phyloP scores from a whole-genome alignment of 2,329 filamentous ascomycete genomes.

The Trichoderma asperellum region DNA sequence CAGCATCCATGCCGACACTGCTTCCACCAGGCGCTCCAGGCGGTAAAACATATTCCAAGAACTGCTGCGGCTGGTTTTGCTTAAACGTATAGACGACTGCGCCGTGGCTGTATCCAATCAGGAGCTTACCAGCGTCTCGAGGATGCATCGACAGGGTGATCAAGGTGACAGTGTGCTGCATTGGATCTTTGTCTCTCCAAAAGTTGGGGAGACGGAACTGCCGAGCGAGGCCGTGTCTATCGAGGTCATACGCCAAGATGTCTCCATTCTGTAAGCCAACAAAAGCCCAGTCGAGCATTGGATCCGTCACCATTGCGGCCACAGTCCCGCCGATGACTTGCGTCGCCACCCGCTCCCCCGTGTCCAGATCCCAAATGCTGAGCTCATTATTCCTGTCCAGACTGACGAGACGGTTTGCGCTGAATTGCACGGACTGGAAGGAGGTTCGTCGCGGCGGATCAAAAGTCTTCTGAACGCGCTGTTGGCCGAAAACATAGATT shows the following conservation, averaged over 20 bases:
- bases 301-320: slow-evolving; percentile 76
- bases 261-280: slow-evolving; percentile 83
- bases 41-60: slow-evolving; percentile 81
- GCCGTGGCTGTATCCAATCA: slow-evolving; percentile 89
- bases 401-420: slow-evolving; percentile 80
- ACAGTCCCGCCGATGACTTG: slow-evolving; percentile 79
- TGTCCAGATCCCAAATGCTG: slow-evolving; percentile 78
- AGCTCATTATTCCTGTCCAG: slow-evolving; percentile 87
- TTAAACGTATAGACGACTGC: slow-evolving; percentile 95
- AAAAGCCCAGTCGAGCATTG: slow-evolving; percentile 91
- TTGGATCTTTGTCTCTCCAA: slow-evolving; percentile 75
- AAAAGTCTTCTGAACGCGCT: slow-evolving; percentile 76
- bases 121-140: slow-evolving; percentile 84
- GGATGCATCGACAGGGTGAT: slow-evolving; percentile 85
- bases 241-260: slow-evolving; percentile 89
- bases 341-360: slow-evolving; percentile 66
- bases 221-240: slow-evolving; percentile 70
- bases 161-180: slow-evolving; percentile 62
- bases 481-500: slow-evolving; percentile 86
- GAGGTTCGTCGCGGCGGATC: slow-evolving; percentile 72
- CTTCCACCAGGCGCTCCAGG: slow-evolving; percentile 84
- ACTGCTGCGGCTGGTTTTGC: slow-evolving; percentile 76
- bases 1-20: slow-evolving; percentile 61
- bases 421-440: slow-evolving; percentile 79
- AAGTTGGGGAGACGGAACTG: slow-evolving; percentile 85